A percentile compares a stretch with the other conserved stretches of the same genome.
These are phyloP conservation scores for Amylostereum areolatum DNA, from an alignment of 1,284 basidiomycete species.

Conservation along the genomic window DNA sequence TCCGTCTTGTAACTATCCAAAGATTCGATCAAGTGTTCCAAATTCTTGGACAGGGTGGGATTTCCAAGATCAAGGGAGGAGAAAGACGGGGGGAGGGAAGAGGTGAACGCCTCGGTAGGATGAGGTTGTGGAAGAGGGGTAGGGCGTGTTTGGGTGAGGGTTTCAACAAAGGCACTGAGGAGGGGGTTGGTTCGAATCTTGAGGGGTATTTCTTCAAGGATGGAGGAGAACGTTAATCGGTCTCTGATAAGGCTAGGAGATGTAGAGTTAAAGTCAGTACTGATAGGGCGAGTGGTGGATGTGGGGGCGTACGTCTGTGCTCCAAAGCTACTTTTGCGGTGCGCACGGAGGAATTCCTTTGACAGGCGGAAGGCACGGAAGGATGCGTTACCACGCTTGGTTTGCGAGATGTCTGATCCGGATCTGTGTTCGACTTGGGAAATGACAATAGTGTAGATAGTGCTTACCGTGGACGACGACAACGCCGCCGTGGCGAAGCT, in stretches of 20 bases:
- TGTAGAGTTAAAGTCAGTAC: slow-evolving; percentile 10
- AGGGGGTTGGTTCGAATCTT: slow-evolving; percentile 86
- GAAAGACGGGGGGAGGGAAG: slow-evolving; percentile 48
- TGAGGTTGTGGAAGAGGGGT: slow-evolving; percentile 26
- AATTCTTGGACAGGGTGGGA: slow-evolving; percentile 54
- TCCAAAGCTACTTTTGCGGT: slow-evolving; percentile 86
- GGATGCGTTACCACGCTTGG: slow-evolving; percentile 80
- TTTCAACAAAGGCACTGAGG: slow-evolving; percentile 79
- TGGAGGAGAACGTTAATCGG: slow-evolving; percentile 84
- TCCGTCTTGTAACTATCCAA: slow-evolving; percentile 86
- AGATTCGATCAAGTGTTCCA: slow-evolving; percentile 81
- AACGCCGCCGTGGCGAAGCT: slow-evolving; percentile 79
- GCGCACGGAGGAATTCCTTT: slow-evolving; percentile 78
- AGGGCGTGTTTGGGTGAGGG: slow-evolving; percentile 38
- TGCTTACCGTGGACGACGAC: slow-evolving; percentile 82
- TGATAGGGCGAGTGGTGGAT: slow-evolving; percentile 6
- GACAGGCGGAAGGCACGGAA: slow-evolving; percentile 92
- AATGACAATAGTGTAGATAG: not conserved
- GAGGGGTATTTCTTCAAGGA: slow-evolving; percentile 88
- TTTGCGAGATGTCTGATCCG: slow-evolving; percentile 59
- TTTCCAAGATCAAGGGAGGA: slow-evolving; percentile 58
- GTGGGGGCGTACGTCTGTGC: slow-evolving; percentile 29
- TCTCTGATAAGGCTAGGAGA: slow-evolving; percentile 73
- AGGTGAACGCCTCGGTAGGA: slow-evolving; percentile 26
- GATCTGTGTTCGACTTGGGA: not conserved